phyloP scores from a whole-genome alignment of 768 basidiomycete species.

The Rhodotorula toruloides region DNA sequence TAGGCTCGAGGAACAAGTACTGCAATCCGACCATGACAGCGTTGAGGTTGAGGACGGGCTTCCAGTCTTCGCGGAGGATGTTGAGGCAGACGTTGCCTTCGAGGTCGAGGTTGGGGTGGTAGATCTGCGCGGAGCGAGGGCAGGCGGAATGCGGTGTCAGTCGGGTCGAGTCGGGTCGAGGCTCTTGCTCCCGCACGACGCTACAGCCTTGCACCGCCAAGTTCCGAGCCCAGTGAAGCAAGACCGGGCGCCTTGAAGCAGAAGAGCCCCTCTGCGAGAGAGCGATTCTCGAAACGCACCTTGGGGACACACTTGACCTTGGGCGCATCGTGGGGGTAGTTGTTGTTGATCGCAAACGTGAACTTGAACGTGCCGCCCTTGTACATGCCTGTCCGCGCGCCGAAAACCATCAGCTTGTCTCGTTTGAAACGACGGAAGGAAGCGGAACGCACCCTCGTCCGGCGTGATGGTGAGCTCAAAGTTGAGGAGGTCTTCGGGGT shows the following conservation, averaged over 20 bases:
- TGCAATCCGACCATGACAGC: constrained; percentile 98
- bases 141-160: background rate
- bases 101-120: constrained; percentile 96
- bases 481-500: constrained; percentile 90
- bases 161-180: no score
- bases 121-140: constrained; percentile 60
- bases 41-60: constrained; percentile 94
- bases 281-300: constrained; percentile 51
- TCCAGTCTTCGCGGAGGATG: constrained; percentile 99
- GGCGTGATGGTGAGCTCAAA: constrained; percentile 92
- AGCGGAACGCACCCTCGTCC: constrained; percentile 70
- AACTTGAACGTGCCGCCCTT: constrained; percentile 89
- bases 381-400: constrained; percentile 74
- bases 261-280: background rate
- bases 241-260: no score
- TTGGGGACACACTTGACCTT: constrained; percentile 97
- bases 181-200: no score
- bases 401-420: background rate
- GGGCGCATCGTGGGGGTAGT: constrained; percentile 98
- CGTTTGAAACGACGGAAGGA: background rate
- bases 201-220: no score
- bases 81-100: constrained; percentile 98
- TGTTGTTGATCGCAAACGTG: constrained; percentile 91
- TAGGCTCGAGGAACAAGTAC: constrained; percentile 97
- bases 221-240: no score